These are phyloP conservation scores for Salix caprea DNA, from an alignment of 345 rosid species.

Conservation along the genomic window DNA sequence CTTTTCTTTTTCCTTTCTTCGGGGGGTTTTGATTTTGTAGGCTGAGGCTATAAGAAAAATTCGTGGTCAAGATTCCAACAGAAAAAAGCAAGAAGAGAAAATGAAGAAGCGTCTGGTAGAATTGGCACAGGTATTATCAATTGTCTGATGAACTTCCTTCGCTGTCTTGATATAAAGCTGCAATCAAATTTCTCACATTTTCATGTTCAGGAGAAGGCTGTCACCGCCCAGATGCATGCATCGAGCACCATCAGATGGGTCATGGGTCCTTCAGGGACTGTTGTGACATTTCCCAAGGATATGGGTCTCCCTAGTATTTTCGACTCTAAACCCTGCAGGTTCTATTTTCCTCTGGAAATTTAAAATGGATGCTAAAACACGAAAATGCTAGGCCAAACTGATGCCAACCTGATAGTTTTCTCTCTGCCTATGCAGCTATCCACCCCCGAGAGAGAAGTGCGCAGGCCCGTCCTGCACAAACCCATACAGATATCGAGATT, in stretches of 20 bases:
- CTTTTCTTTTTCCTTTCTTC: not conserved
- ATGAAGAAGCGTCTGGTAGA: slow-evolving; percentile 77
- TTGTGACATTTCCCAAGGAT: slow-evolving; percentile 69
- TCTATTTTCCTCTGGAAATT: slow-evolving; percentile 1
- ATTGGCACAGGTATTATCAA: slow-evolving; percentile 61
- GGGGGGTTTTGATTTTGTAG: slow-evolving; percentile 31
- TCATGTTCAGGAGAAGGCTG: slow-evolving; percentile 65
- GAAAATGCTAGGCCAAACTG: not conserved
- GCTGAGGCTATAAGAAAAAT: slow-evolving; percentile 91
- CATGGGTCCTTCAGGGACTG: slow-evolving; percentile 66
- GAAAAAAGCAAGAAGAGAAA: slow-evolving; percentile 88
- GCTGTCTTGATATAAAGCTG: slow-evolving; percentile 1
- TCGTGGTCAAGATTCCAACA: slow-evolving; percentile 85
- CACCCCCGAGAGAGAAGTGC: slow-evolving; percentile 83
- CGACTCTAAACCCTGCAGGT: slow-evolving; percentile 58
- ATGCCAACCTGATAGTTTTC: slow-evolving; percentile 10
- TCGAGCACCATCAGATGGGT: slow-evolving; percentile 56
- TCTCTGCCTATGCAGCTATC: slow-evolving; percentile 52
- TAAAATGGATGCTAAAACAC: not conserved
- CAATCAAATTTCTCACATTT: slow-evolving; percentile 11
- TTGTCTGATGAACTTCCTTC: not conserved
- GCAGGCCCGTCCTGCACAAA: slow-evolving; percentile 76
- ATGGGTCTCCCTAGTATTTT: slow-evolving; percentile 76
- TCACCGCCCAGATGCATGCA: slow-evolving; percentile 46
- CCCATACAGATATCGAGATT: slow-evolving; percentile 80